A percentile compares a stretch with the other conserved stretches of the same genome.
These are phyloP conservation scores for Penicillium hesseltinei DNA, from an alignment of 2,329 filamentous ascomycete genomes.

Conservation along the genomic window DNA sequence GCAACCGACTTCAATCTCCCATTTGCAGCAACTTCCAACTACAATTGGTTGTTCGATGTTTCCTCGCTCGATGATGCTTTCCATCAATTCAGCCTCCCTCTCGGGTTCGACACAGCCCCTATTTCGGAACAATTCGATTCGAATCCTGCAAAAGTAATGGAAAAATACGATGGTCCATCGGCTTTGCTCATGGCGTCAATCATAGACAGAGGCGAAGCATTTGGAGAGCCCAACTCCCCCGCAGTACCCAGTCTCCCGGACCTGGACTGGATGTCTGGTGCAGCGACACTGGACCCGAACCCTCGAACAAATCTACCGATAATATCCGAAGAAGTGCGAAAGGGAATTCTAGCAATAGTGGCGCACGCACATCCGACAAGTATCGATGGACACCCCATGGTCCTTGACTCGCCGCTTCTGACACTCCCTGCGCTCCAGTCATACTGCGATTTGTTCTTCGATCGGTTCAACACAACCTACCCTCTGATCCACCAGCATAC, in stretches of 20 bases:
- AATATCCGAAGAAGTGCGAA: conserved; percentile 35
- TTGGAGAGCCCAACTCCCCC: neutral
- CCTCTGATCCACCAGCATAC: conserved; percentile 60
- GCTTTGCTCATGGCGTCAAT: conserved; percentile 26
- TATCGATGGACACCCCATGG: conserved; percentile 49
- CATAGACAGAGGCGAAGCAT: conserved; percentile 16
- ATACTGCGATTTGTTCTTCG: conserved; percentile 61
- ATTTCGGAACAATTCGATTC: conserved; percentile 20
- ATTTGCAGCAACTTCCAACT: conserved; percentile 62
- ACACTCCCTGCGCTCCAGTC: conserved; percentile 53
- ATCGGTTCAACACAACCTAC: conserved; percentile 60
- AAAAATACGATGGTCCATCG: conserved; percentile 23
- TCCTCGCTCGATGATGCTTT: conserved; percentile 39
- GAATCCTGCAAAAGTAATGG: neutral
- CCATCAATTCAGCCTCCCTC: conserved; percentile 26
- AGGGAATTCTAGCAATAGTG: conserved; percentile 51
- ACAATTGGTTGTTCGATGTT: conserved; percentile 61
- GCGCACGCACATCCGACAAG: conserved; percentile 50
- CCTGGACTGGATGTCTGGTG: conserved; percentile 32
- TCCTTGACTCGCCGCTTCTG: conserved; percentile 53
- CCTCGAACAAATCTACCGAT: conserved; percentile 20
- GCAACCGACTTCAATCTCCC: conserved; percentile 65
- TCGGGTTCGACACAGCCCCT: conserved; percentile 24
- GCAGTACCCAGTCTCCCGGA: conserved; percentile 13
- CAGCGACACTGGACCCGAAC: conserved; percentile 9